Evolutionary conservation across 169 alveolate species (phyloP).

Genomic region (Neospora caninum): DNA sequence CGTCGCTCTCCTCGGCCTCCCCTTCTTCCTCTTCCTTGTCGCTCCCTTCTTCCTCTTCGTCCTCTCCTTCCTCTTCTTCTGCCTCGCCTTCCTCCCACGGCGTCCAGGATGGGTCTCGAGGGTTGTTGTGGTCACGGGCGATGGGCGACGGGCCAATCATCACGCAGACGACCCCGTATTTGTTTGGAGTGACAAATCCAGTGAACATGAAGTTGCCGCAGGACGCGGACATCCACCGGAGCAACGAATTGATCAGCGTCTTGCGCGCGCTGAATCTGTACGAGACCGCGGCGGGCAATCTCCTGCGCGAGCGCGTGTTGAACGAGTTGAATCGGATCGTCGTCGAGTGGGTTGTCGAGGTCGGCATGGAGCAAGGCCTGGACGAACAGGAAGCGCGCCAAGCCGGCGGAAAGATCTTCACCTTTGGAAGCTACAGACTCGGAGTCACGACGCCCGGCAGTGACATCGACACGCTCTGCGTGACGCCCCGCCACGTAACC

Average conservation of each 20-base stretch:
- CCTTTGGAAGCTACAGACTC: slow-evolving; percentile 94
- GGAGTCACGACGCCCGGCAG: slow-evolving; percentile 98
- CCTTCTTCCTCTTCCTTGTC: background rate
- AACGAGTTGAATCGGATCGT: slow-evolving; percentile 54
- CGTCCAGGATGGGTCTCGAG: background rate
- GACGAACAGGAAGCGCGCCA: slow-evolving; percentile 65
- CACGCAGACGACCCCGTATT: slow-evolving; percentile 32
- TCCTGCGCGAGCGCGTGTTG: slow-evolving; percentile 62
- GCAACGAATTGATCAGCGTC: slow-evolving; percentile 50
- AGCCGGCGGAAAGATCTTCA: slow-evolving; percentile 72
- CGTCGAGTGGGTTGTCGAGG: slow-evolving; percentile 69
- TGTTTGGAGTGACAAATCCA: slow-evolving; percentile 66
- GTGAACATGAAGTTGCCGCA: slow-evolving; percentile 39
- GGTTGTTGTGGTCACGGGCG: slow-evolving; percentile 12
- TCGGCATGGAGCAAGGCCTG: slow-evolving; percentile 68
- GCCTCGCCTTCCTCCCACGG: background rate
- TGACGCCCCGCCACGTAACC: slow-evolving; percentile 95
- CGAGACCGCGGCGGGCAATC: slow-evolving; percentile 67
- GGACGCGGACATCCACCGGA: slow-evolving; percentile 51
- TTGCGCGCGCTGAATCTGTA: slow-evolving; percentile 41
- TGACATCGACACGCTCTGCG: slow-evolving; percentile 98
- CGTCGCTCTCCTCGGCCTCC: background rate
- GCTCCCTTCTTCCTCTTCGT: background rate
- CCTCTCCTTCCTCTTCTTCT: background rate
- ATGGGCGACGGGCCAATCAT: slow-evolving; percentile 50